Percentiles rank a stretch among this genome's conserved stretches.
These are phyloP conservation scores for Oryza brachyantha DNA, from an alignment of 176 grass and related monocot species.

Conservation along the genomic window DNA sequence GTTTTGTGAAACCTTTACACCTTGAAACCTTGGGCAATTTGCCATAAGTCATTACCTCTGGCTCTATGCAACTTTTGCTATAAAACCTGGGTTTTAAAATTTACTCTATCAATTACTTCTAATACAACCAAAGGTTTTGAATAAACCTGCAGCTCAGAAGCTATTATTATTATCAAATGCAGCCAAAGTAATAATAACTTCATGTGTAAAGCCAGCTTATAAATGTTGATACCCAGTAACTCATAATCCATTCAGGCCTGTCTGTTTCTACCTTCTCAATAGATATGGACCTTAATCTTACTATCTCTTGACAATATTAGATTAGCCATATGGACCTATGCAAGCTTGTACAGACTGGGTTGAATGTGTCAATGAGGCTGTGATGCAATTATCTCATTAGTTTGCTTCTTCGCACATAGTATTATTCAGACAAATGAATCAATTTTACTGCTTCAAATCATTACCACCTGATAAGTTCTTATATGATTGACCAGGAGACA, in stretches of 20 bases:
- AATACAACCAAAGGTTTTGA: neutral
- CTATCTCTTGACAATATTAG: neutral
- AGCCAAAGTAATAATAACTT: neutral
- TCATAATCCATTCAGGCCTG: neutral
- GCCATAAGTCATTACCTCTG: neutral
- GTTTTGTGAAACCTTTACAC: neutral
- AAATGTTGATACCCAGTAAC: neutral
- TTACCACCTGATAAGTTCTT: neutral
- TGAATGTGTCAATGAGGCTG: neutral
- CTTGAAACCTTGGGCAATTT: too few relatives aligned
- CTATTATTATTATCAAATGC: neutral
- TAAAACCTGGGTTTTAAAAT: too few relatives aligned
- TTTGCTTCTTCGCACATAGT: neutral
- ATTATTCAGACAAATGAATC: neutral
- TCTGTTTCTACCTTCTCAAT: neutral
- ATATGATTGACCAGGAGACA: neutral
- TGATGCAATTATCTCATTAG: neutral
- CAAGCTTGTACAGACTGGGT: neutral
- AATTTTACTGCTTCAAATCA: neutral
- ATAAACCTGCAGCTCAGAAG: neutral
- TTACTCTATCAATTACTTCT: neutral
- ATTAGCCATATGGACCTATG: neutral
- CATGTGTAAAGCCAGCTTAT: neutral
- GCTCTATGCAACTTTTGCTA: too few relatives aligned
- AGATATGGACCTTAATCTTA: neutral